Base-by-base conservation (phyloP, 495 filamentous ascomycete species). In the Tuber aestivum region DNA sequence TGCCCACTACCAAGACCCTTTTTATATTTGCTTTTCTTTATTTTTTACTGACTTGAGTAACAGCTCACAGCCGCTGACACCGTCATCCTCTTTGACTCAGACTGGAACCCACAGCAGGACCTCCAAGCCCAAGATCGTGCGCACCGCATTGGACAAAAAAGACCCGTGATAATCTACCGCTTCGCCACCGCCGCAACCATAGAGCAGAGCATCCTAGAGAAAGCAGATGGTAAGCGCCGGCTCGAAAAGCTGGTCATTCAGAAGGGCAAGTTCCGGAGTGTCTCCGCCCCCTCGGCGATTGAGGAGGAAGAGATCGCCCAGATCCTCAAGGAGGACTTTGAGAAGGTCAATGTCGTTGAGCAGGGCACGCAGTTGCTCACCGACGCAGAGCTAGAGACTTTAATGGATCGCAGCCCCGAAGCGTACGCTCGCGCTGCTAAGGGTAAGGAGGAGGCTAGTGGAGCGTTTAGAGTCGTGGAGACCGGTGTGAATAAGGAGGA, bases 101-200 rank as follows among this genome's bases (percentile, higher is more conserved):
- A 99, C 83, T 99, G 95, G 95, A 99, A 99, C 82, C 95, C 95
- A 0, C 95, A 98, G 83, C 94, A 97, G 81, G 95, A 99, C 84
- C 87, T 99, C 23, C 95, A 99, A 83, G 95, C 95, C 0, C 94
- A 97, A 83, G 95, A 99, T 80, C 92, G 95, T 32, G 93, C 92
- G 2, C 95, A 99, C 82, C 90, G 95, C 45, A 98, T 99, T 72
- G 95, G 95, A 0, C 95, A 99, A 83, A 97, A 90, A 45, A 88
- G 90, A 35, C 94, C 94, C 0, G 95, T 99, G 10, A 89, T 99
- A 35, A 91, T 99, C n/a, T 99, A 95, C 85, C 92, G 95, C 9
- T 89, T 99, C 21, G 95, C 95, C 0, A 99, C 95, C 0, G 93
- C 94, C 80, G 92, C 91, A 1, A 98, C 95, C 0, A 92, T 99